Evolutionary conservation across 139 green algal genomes (phyloP).

Genomic region (Chlamydomonas sp.): DNA sequence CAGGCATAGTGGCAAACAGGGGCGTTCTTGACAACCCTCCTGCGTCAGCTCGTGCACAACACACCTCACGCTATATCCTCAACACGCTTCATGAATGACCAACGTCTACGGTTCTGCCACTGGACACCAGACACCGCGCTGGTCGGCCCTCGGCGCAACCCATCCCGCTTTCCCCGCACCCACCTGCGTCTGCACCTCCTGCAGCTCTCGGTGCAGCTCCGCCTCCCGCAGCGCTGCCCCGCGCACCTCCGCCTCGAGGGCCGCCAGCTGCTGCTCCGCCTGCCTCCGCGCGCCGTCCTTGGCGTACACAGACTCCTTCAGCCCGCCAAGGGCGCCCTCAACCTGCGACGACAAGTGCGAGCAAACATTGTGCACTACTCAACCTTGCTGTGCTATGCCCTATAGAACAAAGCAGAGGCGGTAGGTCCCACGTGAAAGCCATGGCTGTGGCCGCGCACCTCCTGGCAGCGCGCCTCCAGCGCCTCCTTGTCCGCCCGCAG

Average conservation of each 20-base stretch:
- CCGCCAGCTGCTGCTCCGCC: slow-evolving; percentile 15
- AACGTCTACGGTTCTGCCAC: background rate
- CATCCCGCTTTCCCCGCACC: background rate
- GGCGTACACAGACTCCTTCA: slow-evolving; percentile 34
- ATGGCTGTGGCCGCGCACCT: background rate
- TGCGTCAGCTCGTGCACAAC: background rate
- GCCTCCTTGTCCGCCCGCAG: slow-evolving; percentile 27
- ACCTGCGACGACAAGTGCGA: background rate
- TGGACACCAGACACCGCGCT: background rate
- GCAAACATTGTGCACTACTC: too few relatives aligned
- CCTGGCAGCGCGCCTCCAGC: slow-evolving; percentile 17
- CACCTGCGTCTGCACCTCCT: slow-evolving; percentile 21
- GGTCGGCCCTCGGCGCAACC: too few relatives aligned
- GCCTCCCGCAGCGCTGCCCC: slow-evolving; percentile 26
- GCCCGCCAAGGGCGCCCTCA: slow-evolving; percentile 8
- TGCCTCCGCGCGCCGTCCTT: slow-evolving; percentile 10
- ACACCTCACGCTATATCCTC: background rate
- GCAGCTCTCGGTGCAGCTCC: slow-evolving; percentile 33
- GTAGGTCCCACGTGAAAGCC: too few relatives aligned
- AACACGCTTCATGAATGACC: background rate
- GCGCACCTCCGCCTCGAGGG: slow-evolving; percentile 27
- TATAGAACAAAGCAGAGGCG: too few relatives aligned
- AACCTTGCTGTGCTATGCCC: too few relatives aligned
- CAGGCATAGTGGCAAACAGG: background rate
- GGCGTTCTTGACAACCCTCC: background rate